Evolutionary conservation across 2,329 filamentous ascomycete species (phyloP), one percentile per base, ranked within the genome.

Genomic region (Keithomyces neogunnii): DNA sequence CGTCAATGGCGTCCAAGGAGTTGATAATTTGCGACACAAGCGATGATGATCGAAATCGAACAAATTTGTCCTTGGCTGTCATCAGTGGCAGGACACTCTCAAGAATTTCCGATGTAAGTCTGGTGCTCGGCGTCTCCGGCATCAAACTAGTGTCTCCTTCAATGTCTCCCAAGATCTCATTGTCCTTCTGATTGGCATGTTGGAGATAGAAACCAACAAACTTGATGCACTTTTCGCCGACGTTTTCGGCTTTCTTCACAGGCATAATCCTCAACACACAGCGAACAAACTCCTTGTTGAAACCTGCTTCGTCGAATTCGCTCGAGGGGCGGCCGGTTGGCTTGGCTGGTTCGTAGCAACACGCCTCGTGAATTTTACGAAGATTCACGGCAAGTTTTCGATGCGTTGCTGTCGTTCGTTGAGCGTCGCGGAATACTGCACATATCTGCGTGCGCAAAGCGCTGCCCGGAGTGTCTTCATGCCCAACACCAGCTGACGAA

Each of bases 1-100:
- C 90, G 61, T 97, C 93, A 60, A 97, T 89, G 2, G 89, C 85
- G 55, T 95, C 89, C 30, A 99, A 77, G 10, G 87, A 93, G 70
- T 96, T 96, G 70, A 99, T 86, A 56, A 96, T 84, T 65, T 96
- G 88, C 2, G 90, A 87, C 49, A 95, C 83, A 49, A 96, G 81
- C 65, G 99, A 93, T 0, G 92, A 95, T 4, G 90, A 83, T 53
- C 93, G 80, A 69, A 89, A 99, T 53, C 93, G 82, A 45, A 97
- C 86, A 53, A 86, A 86, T 69, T 96, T 97, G 69, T 99, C 93
- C 69, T 96, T 97, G 43, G 88, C 82, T 8, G 78, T 79, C 54
- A 96, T 75, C n/a, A 96, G 72, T 4, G 87, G 86, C 3, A 95
- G 73, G 26, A 93, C 70, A 5, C 83, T 77, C 49, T 82, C 81